Conservation (phyloP, 192 early-diverging fungal species). For the Linnemannia hyalina region DNA sequence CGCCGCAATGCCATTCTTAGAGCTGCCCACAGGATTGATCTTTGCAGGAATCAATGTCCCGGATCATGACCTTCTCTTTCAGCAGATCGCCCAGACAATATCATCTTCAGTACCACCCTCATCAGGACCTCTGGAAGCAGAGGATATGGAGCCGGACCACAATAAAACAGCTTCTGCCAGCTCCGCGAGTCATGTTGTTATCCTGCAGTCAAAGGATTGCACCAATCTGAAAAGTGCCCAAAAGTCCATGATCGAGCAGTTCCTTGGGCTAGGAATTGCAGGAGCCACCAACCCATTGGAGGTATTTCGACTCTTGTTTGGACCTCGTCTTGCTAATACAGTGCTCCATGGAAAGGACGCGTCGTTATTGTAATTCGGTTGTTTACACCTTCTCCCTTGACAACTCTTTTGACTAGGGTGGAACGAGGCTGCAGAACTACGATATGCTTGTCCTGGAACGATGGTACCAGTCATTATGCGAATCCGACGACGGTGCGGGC, state of each 20-base stretch:
- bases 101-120: constrained; percentile 39
- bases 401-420: constrained; percentile 16
- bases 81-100: constrained; percentile 63
- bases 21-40: constrained; percentile 79
- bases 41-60: constrained; percentile 82
- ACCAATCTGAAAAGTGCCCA: constrained; percentile 69
- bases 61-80: constrained; percentile 81
- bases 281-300: constrained; percentile 50
- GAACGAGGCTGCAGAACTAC: constrained; percentile 61
- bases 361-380: constrained; percentile 1
- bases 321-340: no score
- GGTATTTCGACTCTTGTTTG: constrained; percentile 9
- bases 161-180: neutral
- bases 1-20: constrained; percentile 67
- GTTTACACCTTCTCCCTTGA: neutral
- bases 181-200: constrained; percentile 64
- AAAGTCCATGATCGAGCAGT: constrained; percentile 78
- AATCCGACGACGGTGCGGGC: neutral
- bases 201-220: constrained; percentile 81
- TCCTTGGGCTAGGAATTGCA: constrained; percentile 58
- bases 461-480: constrained; percentile 70
- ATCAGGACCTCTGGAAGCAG: neutral
- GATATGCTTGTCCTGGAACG: constrained; percentile 76
- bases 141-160: neutral
- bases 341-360: no score